Percentiles rank a stretch among this genome's conserved stretches.
Evolutionary conservation across 352 stramenopile species (phyloP).

Genomic region (Globisporangium abappressorium): DNA sequence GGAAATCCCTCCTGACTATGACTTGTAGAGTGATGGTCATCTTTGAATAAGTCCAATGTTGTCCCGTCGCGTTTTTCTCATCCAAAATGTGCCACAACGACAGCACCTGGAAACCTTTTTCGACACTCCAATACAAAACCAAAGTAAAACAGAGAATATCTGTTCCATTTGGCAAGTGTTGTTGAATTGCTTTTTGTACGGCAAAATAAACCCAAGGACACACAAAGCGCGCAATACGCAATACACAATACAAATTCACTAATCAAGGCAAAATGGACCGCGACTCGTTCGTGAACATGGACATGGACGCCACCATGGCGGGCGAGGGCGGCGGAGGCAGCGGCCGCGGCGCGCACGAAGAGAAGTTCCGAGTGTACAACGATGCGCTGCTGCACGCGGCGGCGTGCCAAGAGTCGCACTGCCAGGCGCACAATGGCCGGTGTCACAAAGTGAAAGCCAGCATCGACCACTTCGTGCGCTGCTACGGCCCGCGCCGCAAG

Average conservation of each 20-base stretch:
- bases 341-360: constrained; percentile 47
- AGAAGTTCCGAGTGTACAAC: constrained; percentile 88
- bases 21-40: no score
- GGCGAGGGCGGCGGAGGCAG: constrained; percentile 3
- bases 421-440: constrained; percentile 52
- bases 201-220: no score
- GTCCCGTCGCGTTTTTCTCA: no score
- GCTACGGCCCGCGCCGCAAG: constrained; percentile 71
- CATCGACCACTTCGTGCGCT: constrained; percentile 87
- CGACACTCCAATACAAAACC: no score
- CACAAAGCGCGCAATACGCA: not conserved
- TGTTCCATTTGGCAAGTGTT: no score
- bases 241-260: not conserved
- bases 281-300: constrained; percentile 24
- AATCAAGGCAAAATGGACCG: constrained; percentile 13
- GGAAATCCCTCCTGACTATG: no score
- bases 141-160: no score
- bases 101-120: no score
- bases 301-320: constrained; percentile 53
- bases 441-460: constrained; percentile 89
- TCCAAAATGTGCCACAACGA: no score
- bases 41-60: no score
- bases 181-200: no score
- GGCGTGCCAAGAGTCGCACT: constrained; percentile 54
- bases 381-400: constrained; percentile 72